Base-by-base conservation (phyloP, 2,329 filamentous ascomycete species). In the Penicillium olsonii region DNA sequence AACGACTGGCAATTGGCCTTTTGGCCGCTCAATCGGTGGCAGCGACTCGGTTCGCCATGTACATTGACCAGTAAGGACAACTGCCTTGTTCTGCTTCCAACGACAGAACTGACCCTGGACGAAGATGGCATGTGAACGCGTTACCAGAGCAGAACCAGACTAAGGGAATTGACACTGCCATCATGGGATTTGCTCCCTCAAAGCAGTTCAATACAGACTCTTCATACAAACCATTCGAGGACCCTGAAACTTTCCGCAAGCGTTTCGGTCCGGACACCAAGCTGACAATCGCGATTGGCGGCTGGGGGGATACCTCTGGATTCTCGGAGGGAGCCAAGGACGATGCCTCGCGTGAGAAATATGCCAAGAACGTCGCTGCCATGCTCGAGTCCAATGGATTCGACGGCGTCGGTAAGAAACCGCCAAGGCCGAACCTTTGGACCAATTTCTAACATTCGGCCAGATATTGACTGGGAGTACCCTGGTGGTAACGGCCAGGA, bases 281-380 rank as follows among this genome's bases (percentile, higher is more conserved):
- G 57, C 69, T 90, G 18, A 79, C 87, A 72, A 77, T 90, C 31
- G 86, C 87, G 17, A 83, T 91, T 54, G 87, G 87, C 10, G 87
- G 87, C 44, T 91, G 87, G 87, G 87, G 86, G 0, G 84, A 89
- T 52, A 84, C 80, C 0, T 65, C 68, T 6, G 87, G 85, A 0
- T 90, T 88, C 61, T 77, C 79, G 0, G 66, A 35, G 2, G 85
- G 79, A 0, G 82, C 84, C 1, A 75, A 73, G 42, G 76, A 77
- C 3, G 74, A 79, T 1, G 58, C 68, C 8, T 78, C 76, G 1
- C 79, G 84, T 14, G 72, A 76, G 52, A 71, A 69, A 7, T 91
- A 87, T 70, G 84, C 86, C 1, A 73, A 74, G 37, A 87, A 88
- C 56, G 77, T 90, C 1, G 81, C 78, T 7, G 71, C 72, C 22